Evolutionary conservation across 495 filamentous ascomycete species (phyloP).

Genomic region (Filosporella fistucella): DNA sequence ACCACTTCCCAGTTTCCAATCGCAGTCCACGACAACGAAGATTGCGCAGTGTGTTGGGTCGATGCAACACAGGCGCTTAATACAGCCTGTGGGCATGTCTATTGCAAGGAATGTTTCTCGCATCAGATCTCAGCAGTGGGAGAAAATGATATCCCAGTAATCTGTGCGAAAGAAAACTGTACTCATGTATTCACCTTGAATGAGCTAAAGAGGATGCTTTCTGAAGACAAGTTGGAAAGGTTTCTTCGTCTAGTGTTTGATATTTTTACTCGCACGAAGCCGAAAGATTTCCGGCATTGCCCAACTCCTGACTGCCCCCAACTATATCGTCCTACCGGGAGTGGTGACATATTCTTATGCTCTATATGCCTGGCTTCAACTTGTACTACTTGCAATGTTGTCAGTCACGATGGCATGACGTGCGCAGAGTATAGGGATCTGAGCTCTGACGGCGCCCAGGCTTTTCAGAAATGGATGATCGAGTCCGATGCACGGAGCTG

Average conservation of each 20-base stretch:
- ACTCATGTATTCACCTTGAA: conserved; percentile 22
- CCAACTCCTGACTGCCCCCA: conserved; percentile 35
- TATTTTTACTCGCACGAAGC: conserved; percentile 30
- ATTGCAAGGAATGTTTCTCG: conserved; percentile 42
- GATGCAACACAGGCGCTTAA: conserved; percentile 31
- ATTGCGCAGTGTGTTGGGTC: conserved; percentile 38
- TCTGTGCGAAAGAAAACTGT: conserved; percentile 24
- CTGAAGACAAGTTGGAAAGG: conserved; percentile 31
- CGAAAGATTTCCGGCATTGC: conserved; percentile 32
- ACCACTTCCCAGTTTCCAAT: not conserved
- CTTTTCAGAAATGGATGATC: conserved; percentile 23
- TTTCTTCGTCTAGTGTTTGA: conserved; percentile 33
- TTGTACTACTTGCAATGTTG: conserved; percentile 34
- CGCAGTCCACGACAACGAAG: not conserved
- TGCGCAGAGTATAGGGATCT: conserved; percentile 33
- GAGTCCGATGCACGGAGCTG: conserved; percentile 24
- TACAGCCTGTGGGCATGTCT: conserved; percentile 37
- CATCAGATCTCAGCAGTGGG: conserved; percentile 27
- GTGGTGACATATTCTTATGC: conserved; percentile 28
- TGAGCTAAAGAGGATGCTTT: conserved; percentile 33
- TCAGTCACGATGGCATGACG: conserved; percentile 29
- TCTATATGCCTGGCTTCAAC: conserved; percentile 28
- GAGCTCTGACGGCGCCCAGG: conserved; percentile 22
- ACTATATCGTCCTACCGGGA: conserved; percentile 29
- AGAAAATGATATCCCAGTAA: conserved; percentile 23